Evolutionary conservation across 805 yeast species (phyloP).

Genomic region (Candida krabiensis): DNA sequence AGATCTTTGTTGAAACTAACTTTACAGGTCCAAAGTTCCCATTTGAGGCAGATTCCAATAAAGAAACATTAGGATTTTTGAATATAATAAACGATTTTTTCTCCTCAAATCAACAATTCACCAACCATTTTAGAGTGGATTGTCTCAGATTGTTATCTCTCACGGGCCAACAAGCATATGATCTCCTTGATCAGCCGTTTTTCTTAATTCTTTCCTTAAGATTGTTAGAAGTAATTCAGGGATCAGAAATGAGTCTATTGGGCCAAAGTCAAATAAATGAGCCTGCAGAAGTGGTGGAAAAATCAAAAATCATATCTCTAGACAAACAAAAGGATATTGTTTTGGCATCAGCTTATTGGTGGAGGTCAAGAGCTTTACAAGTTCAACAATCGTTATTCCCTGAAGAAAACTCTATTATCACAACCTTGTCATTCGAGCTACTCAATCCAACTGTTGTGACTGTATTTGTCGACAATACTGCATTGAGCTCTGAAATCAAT

Average conservation of each 20-base stretch:
- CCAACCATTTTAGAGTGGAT: slow-evolving; percentile 12
- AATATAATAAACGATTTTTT: slow-evolving; percentile 12
- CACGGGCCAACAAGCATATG: slow-evolving; percentile 69
- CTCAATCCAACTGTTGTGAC: slow-evolving; percentile 36
- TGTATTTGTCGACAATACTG: slow-evolving; percentile 34
- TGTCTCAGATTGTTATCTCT: slow-evolving; percentile 19
- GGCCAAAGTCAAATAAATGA: slow-evolving; percentile 10
- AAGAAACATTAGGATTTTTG: slow-evolving; percentile 17
- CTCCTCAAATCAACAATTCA: slow-evolving; percentile 19
- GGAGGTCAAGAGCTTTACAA: slow-evolving; percentile 71
- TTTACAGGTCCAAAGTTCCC: slow-evolving; percentile 78
- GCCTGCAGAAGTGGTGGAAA: slow-evolving; percentile 23
- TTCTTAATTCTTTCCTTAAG: slow-evolving; percentile 44
- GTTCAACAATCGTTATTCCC: slow-evolving; percentile 62
- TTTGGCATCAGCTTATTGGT: slow-evolving; percentile 61
- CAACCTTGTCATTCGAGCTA: slow-evolving; percentile 42
- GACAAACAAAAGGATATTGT: slow-evolving; percentile 31
- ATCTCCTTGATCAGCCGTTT: slow-evolving; percentile 51
- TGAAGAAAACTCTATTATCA: slow-evolving; percentile 51
- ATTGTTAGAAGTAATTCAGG: slow-evolving; percentile 42
- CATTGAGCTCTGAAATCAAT: slow-evolving; percentile 28
- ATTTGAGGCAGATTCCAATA: slow-evolving; percentile 16
- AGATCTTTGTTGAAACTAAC: slow-evolving; percentile 71
- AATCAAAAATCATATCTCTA: slow-evolving; percentile 16
- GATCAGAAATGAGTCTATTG: slow-evolving; percentile 23